Conservation (phyloP, 1,284 basidiomycete genomes). For the Somion occarium region DNA sequence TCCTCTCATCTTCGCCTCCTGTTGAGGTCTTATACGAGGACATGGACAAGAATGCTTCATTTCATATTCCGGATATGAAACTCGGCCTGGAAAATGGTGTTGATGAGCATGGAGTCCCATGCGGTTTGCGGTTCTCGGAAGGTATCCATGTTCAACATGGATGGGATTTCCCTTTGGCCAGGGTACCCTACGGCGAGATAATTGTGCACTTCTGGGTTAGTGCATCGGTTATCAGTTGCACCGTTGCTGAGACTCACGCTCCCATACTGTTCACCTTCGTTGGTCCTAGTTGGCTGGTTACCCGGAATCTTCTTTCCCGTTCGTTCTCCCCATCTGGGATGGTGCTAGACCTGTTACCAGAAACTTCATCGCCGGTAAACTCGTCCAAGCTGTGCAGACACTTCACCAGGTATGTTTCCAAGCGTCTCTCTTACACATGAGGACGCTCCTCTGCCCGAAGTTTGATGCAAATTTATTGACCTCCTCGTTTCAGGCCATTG, state of each 20-base stretch:
- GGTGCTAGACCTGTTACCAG: neutral
- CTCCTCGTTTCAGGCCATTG: no score
- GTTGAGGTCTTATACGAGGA: no score
- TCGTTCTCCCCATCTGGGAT: neutral
- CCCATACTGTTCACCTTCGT: neutral
- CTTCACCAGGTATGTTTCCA: neutral
- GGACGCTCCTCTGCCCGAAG: no score
- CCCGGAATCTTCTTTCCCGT: neutral
- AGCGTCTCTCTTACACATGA: no score
- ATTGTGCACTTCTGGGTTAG: neutral
- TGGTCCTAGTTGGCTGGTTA: neutral
- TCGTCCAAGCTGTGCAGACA: neutral
- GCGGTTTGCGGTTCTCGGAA: neutral
- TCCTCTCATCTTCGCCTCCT: neutral
- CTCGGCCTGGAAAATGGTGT: neutral
- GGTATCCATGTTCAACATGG: neutral
- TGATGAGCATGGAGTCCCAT: neutral
- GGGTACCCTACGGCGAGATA: neutral
- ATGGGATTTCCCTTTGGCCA: neutral
- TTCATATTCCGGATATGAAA: neutral
- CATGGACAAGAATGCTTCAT: neutral
- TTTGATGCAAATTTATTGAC: no score
- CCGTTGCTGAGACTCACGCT: no score
- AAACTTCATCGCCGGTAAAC: neutral
- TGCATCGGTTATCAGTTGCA: no score